Evolutionary conservation across 1,139 yeast genomes (phyloP), one percentile per base, ranked within the genome.

Genomic region (Meyerozyma smithsonii): DNA sequence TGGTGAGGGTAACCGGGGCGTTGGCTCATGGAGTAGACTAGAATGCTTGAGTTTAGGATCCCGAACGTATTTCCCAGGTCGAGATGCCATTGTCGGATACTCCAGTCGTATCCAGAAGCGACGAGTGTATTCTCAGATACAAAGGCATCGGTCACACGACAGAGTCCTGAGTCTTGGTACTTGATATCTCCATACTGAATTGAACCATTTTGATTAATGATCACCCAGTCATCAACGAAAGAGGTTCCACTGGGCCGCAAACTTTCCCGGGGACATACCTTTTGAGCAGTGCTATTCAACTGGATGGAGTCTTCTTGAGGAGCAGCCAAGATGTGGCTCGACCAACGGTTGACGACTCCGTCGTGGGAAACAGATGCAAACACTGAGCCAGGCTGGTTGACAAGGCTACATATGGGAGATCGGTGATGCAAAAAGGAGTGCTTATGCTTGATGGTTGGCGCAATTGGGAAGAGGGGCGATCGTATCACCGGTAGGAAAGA

Each of bases 311-410:
- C 50, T 23, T 53, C 46, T 38, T 56, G 58, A 1, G 73, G 72
- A 11, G 57, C 42, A 12, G 64, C 69, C 28, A 67, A 50, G 19
- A 66, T 52, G 42, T 63, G 68, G 5, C 66, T 54, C 4, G 74
- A 68, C 77, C 77, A 71, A 4, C 59, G 43, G 33, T 69, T 69
- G 11, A 69, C 47, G 5, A 61, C 47, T 0, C 74, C 74, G 24
- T 64, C 69, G 4, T 46, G 44, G 12, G 73, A 69, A 5, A 64
- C 52, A 3, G 70, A 52, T 12, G 67, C 45, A 32, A 4, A 48
- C 39, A 34, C 48, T 52, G 26, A 38, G 45, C 17, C 36, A 37
- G 25, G 41, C 41, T 12, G 17, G 23, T 11, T 32, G 18, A 7
- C 36, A 32, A 6, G 40, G 19, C 15, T 17, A 26, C 34, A 30